phyloP scores from a whole-genome alignment of 352 stramenopile species.

The Blastocystis sp. region DNA sequence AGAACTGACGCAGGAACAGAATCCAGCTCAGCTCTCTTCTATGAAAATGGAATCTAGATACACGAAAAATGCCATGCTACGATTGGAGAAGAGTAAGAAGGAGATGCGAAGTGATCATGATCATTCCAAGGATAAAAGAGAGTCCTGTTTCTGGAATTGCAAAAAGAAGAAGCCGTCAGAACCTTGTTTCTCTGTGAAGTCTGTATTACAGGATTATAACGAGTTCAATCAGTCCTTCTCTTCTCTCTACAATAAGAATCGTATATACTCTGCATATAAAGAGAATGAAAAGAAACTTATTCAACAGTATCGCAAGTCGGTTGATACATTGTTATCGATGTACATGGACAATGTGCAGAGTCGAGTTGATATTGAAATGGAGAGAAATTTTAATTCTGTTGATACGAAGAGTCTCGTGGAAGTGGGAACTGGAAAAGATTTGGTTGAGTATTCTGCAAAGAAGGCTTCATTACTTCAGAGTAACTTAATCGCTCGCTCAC shows the following conservation, averaged over 20 bases:
- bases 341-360: background rate
- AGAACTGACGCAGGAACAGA: too few relatives aligned
- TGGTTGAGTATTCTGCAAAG: background rate
- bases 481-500: background rate
- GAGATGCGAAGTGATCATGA: too few relatives aligned
- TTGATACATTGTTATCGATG: background rate
- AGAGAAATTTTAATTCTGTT: background rate
- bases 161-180: too few relatives aligned
- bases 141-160: too few relatives aligned
- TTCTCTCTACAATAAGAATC: background rate
- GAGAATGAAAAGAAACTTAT: constrained; percentile 28
- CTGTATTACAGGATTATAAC: background rate
- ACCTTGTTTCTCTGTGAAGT: background rate
- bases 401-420: background rate
- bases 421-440: background rate
- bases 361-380: background rate
- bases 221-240: background rate
- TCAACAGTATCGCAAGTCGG: background rate
- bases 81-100: too few relatives aligned
- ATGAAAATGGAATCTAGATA: too few relatives aligned
- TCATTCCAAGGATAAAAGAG: too few relatives aligned
- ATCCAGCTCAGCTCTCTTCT: too few relatives aligned
- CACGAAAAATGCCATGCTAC: too few relatives aligned
- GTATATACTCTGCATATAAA: background rate
- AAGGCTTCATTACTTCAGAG: background rate